These are phyloP conservation scores for Colletotrichum lupini DNA, from an alignment of 2,329 filamentous ascomycete species.

Conservation along the genomic window DNA sequence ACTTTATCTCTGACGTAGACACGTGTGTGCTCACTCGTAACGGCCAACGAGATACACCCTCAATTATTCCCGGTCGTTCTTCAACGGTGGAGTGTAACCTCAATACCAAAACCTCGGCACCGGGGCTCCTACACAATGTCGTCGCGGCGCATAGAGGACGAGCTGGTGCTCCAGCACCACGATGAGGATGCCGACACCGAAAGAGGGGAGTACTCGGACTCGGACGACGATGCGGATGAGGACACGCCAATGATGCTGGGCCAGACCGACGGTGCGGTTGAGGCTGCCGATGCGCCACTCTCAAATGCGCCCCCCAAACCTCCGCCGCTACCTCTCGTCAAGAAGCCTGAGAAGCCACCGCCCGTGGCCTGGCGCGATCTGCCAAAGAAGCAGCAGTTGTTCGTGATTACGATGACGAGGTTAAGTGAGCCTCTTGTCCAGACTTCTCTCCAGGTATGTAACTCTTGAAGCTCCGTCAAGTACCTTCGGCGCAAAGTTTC, in stretches of 20 bases:
- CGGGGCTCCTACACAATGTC: neutral
- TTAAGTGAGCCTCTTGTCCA: constrained; percentile 86
- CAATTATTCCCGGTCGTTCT: no score
- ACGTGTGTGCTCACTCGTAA: neutral
- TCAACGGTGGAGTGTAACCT: neutral
- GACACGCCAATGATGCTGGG: constrained; percentile 11
- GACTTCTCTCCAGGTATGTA: constrained; percentile 68
- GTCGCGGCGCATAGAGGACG: constrained; percentile 1
- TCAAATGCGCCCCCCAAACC: neutral
- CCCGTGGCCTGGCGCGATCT: constrained; percentile 77
- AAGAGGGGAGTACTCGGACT: neutral
- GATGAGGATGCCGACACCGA: constrained; percentile 25
- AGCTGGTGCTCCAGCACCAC: constrained; percentile 9
- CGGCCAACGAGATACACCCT: neutral
- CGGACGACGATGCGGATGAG: constrained; percentile 4
- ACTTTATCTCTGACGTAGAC: neutral
- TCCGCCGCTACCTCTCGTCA: constrained; percentile 1
- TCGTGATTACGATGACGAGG: constrained; percentile 81
- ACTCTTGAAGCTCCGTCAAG: neutral
- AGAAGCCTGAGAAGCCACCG: constrained; percentile 41
- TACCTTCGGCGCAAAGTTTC: neutral
- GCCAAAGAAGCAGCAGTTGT: constrained; percentile 80
- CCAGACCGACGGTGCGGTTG: neutral
- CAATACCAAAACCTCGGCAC: neutral
- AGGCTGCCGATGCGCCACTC: constrained; percentile 15